Evolutionary conservation across 495 filamentous ascomycete species (phyloP), one percentile per base, ranked within the genome.

Genomic region (Penicillium salamii): DNA sequence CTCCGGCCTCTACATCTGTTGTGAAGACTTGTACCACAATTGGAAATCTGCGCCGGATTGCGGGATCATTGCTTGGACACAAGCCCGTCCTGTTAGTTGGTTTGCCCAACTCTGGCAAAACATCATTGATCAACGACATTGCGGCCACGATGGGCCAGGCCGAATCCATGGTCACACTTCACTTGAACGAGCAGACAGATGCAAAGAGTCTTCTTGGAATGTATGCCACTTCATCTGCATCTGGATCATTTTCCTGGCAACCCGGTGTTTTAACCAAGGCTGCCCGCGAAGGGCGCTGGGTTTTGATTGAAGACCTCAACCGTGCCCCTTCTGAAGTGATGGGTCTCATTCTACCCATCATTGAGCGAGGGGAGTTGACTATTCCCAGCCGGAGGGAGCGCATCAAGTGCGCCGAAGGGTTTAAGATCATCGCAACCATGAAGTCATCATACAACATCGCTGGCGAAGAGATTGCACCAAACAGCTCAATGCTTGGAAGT

Each of bases 121-220:
- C 92, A 3, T 84, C 85, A 3, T 57, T 91, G 21, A 81, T 91
- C n/a, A 86, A 88, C 62, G 86, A 96, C 53, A 77, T 92, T 52
- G 91, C 95, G 17, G 77, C 76, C 52, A 80, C 81, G 34, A 79
- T 96, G 51, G 85, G 85, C 19, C 86, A 87, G 52, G 77, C 85
- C 6, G 72, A 79, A 19, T 80, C 82, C 33, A 86, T 97, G 81
- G 82, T 97, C 28, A 96, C 91, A 7, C 77, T 99, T 28, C 90
- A 97, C 62, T 76, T 99, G 23, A 97, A 97, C 58, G 95, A 97
- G 65, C 95, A 99, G 67, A 96, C 88, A 0, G 95, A 99, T 71
- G 90, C 90, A 0, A 99, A 97, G 59, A 85, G 93, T 66, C 80
- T 99, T 32, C 79, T 97, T 54, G 95, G 95, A 12, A 81, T 96